Conservation (phyloP, 2,329 filamentous ascomycete genomes). For the Orbilia javanica region DNA sequence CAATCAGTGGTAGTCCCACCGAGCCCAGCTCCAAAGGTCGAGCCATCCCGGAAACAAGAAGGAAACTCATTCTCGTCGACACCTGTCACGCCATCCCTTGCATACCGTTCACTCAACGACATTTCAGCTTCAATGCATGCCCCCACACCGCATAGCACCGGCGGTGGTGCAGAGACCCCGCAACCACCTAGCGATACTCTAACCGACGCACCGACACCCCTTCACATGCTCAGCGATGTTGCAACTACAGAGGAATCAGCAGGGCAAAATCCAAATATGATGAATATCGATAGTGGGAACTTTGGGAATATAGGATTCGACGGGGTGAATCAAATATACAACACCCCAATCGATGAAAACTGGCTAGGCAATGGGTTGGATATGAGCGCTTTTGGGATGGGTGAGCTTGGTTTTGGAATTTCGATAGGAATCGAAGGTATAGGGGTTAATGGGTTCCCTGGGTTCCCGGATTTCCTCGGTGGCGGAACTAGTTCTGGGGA, state of each 20-base stretch:
- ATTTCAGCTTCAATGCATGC: slow-evolving; percentile 34
- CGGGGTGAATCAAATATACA: slow-evolving; percentile 18
- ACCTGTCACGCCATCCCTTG: slow-evolving; percentile 44
- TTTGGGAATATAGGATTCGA: slow-evolving; percentile 34
- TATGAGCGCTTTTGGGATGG: slow-evolving; percentile 56
- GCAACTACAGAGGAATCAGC: slow-evolving; percentile 63
- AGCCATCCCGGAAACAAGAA: slow-evolving; percentile 14
- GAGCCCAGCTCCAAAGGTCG: slow-evolving; percentile 32
- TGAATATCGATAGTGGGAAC: slow-evolving; percentile 45
- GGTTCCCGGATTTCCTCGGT: slow-evolving; percentile 39
- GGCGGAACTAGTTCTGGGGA: slow-evolving; percentile 31
- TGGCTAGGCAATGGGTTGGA: slow-evolving; percentile 47
- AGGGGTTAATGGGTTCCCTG: slow-evolving; percentile 36
- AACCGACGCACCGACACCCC: slow-evolving; percentile 63
- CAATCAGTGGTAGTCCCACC: slow-evolving; percentile 48
- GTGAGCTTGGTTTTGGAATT: slow-evolving; percentile 48
- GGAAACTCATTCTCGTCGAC: slow-evolving; percentile 39
- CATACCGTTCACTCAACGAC: slow-evolving; percentile 41
- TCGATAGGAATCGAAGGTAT: slow-evolving; percentile 42
- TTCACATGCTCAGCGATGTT: slow-evolving; percentile 66
- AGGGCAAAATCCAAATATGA: slow-evolving; percentile 37
- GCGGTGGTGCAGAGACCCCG: slow-evolving; percentile 34
- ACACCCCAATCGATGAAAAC: slow-evolving; percentile 31
- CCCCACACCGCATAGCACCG: slow-evolving; percentile 45
- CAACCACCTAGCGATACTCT: slow-evolving; percentile 43